Evolutionary conservation across 2,329 filamentous ascomycete genomes (phyloP), one percentile per base, ranked within the genome.

Genomic region (Penicillium sp.): DNA sequence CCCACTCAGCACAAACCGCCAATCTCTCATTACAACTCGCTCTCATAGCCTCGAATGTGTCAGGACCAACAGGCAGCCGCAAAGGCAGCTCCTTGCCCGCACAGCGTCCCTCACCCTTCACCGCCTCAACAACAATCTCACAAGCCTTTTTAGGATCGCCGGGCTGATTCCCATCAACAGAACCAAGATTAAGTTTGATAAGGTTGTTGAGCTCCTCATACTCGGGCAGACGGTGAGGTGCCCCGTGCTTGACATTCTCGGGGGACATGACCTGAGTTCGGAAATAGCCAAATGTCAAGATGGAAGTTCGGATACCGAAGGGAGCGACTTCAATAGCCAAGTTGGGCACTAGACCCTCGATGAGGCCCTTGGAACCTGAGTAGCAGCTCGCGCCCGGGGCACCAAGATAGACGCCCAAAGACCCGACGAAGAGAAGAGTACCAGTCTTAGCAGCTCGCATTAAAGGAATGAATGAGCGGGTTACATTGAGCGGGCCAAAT

Each of bases 271-370:
- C 80, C 0, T 66, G 70, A 0, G 82, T 85, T 2, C 82, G 77
- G 64, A 85, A 84, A 56, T 81, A 80, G 0, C 82, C 83, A 0
- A 82, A 82, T 57, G 83, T 82, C 3, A 84, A 69, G 1, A 75
- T 65, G 72, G 48, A 80, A 71, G 56, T 49, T 4, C 55, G 48
- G 7, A 81, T 71, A 0, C 76, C 73, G 26, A 76, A 75, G 3
- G 72, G 19, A 57, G 62, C 64, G 1, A 84, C 67, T 67, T 84
- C 82, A 0, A 67, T 56, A 0, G 68, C 67, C 2, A 84, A 69
- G 0, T 75, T 74, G 54, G 81, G 79, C 3, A 77, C 77, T 7
- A 83, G 59, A 5, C 75, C 78, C 8, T 77, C 77, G 3, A 79
- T 63, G 22, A 79, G 77, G 14, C 74, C 76, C 64, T 85, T 85